phyloP scores from a whole-genome alignment of 163 green algal genomes.

The Scenedesmus sp. region DNA sequence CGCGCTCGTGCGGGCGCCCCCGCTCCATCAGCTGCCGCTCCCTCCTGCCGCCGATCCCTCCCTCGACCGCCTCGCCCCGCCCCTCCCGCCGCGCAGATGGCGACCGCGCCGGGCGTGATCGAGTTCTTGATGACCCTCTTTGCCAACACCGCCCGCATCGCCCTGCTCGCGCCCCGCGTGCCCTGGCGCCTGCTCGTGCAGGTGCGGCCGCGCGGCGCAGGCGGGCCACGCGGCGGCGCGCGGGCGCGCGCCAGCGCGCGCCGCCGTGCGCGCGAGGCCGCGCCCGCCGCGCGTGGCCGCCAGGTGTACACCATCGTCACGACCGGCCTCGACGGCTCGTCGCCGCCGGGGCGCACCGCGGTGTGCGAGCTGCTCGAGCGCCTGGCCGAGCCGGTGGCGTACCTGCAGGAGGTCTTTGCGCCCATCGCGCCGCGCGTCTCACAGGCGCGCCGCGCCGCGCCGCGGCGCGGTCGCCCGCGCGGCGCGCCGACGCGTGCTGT shows the following conservation, averaged over 20 bases:
- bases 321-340: neutral
- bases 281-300: neutral
- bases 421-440: conserved; percentile 32
- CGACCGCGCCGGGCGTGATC: conserved; percentile 28
- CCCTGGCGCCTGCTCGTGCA: conserved; percentile 35
- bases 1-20: too few relatives aligned
- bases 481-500: neutral
- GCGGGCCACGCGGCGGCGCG: too few relatives aligned
- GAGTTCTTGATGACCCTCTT: conserved; percentile 45
- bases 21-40: neutral
- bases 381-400: conserved; percentile 21
- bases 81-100: conserved; percentile 19
- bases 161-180: conserved; percentile 32
- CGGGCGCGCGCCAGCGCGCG: too few relatives aligned
- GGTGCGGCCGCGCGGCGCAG: too few relatives aligned
- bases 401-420: conserved; percentile 43
- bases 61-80: too few relatives aligned
- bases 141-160: conserved; percentile 21
- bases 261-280: neutral
- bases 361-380: conserved; percentile 29
- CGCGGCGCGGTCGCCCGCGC: neutral
- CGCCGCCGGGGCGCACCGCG: conserved; percentile 18
- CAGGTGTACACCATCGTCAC: conserved; percentile 48
- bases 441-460: conserved; percentile 9
- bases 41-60: neutral